These are phyloP conservation scores for Conticribra guillardii DNA, from an alignment of 108 stramenopile genomes.

Conservation along the genomic window DNA sequence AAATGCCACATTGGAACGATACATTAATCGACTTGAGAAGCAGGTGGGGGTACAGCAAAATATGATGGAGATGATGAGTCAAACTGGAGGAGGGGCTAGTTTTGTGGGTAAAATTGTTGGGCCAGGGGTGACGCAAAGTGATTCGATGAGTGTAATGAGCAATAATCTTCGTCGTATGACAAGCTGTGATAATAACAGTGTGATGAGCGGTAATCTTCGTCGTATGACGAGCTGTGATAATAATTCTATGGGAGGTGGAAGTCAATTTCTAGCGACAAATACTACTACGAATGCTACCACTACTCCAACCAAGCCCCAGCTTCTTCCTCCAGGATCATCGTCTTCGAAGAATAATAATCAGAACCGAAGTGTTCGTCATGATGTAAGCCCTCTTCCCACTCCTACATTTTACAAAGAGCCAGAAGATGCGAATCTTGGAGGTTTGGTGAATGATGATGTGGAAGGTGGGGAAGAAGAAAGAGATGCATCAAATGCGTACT, in stretches of 20 bases:
- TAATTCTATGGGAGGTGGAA: constrained; percentile 26
- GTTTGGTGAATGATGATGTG: no score
- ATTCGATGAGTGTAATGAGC: constrained; percentile 33
- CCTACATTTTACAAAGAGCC: not conserved
- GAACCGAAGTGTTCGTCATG: constrained; percentile 7
- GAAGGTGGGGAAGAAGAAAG: constrained; percentile 30
- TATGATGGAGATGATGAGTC: constrained; percentile 91
- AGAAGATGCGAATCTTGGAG: constrained; percentile 18
- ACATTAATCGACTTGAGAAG: constrained; percentile 82
- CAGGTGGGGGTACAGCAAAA: constrained; percentile 89
- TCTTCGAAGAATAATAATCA: not conserved
- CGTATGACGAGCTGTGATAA: not conserved
- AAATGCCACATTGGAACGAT: constrained; percentile 69
- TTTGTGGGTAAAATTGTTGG: constrained; percentile 49
- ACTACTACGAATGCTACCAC: constrained; percentile 1
- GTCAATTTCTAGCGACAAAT: constrained; percentile 9
- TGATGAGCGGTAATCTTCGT: constrained; percentile 22
- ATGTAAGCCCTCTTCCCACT: constrained; percentile 29
- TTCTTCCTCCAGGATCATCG: constrained; percentile 29
- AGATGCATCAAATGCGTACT: constrained; percentile 37
- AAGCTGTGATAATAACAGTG: constrained; percentile 14
- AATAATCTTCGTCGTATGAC: constrained; percentile 10
- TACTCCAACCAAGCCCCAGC: constrained; percentile 16
- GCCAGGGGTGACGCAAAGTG: constrained; percentile 39
- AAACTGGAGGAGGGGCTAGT: constrained; percentile 44